Evolutionary conservation across 2,329 filamentous ascomycete genomes (phyloP).

Genomic region (Tolypocladium amazonense): DNA sequence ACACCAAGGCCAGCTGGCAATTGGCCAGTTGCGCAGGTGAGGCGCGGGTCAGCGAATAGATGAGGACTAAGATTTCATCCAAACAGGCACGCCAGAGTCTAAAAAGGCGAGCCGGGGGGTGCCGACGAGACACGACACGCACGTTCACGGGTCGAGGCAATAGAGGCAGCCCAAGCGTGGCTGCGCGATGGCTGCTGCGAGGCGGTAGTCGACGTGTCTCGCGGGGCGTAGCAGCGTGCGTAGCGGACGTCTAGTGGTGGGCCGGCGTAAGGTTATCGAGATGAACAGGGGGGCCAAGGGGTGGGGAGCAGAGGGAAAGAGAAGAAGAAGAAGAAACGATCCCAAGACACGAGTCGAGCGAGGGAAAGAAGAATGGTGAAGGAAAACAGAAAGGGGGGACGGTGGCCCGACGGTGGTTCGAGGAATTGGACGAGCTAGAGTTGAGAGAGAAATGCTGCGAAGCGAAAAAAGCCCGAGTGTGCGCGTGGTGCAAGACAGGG

Average conservation of each 20-base stretch:
- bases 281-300: neutral
- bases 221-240: neutral
- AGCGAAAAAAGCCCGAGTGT: neutral
- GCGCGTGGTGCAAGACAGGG: neutral
- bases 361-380: neutral
- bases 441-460: neutral
- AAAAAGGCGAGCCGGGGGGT: neutral
- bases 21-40: neutral
- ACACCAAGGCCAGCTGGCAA: neutral
- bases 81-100: neutral
- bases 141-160: neutral
- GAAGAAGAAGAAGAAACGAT: neutral
- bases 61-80: neutral
- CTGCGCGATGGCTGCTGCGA: neutral
- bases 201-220: neutral
- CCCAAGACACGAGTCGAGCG: neutral
- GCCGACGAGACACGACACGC: neutral
- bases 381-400: neutral
- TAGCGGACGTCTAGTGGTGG: neutral
- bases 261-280: neutral
- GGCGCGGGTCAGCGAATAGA: neutral
- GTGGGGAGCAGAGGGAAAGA: neutral
- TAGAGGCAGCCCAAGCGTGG: neutral
- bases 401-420: neutral
- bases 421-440: neutral